Conservation (phyloP, 805 yeast genomes). For the Cyberlindnera americana region DNA sequence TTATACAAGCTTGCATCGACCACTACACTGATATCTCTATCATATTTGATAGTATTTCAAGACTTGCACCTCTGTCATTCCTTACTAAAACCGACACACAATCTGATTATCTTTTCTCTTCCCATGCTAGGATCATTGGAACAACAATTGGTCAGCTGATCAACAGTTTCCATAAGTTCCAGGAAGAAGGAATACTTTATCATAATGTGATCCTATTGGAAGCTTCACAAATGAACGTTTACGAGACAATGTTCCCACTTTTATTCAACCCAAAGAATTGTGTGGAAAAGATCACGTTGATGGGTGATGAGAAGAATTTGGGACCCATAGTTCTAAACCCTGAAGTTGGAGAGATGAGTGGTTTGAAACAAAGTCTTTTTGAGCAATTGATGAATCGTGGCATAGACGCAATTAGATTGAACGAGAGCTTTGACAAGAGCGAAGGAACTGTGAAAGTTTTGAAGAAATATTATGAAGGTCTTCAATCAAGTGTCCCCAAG, state of each 20-base stretch:
- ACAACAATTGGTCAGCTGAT: slow-evolving; percentile 23
- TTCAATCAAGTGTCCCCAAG: no score
- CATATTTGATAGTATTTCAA: slow-evolving; percentile 25
- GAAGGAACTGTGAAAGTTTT: background rate
- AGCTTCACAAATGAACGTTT: slow-evolving; percentile 30
- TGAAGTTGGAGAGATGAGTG: slow-evolving; percentile 11
- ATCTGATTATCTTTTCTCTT: slow-evolving; percentile 23
- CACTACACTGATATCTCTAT: slow-evolving; percentile 18
- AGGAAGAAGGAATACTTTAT: slow-evolving; percentile 17
- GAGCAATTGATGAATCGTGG: slow-evolving; percentile 25
- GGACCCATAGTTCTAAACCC: slow-evolving; percentile 23
- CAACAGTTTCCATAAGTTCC: slow-evolving; percentile 1
- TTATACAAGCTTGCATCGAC: background rate
- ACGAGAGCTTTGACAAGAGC: background rate
- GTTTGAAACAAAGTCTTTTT: slow-evolving; percentile 27
- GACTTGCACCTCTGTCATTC: slow-evolving; percentile 29
- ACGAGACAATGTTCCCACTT: slow-evolving; percentile 32
- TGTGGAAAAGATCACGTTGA: slow-evolving; percentile 29
- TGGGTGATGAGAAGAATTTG: slow-evolving; percentile 33
- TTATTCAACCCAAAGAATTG: slow-evolving; percentile 12
- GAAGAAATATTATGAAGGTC: slow-evolving; percentile 2
- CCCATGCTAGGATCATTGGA: slow-evolving; percentile 31
- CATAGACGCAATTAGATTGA: slow-evolving; percentile 6
- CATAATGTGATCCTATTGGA: slow-evolving; percentile 33
- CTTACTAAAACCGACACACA: slow-evolving; percentile 15